Base-by-base conservation (phyloP, 345 rosid genomes). In the Lenwebbia sp. region DNA sequence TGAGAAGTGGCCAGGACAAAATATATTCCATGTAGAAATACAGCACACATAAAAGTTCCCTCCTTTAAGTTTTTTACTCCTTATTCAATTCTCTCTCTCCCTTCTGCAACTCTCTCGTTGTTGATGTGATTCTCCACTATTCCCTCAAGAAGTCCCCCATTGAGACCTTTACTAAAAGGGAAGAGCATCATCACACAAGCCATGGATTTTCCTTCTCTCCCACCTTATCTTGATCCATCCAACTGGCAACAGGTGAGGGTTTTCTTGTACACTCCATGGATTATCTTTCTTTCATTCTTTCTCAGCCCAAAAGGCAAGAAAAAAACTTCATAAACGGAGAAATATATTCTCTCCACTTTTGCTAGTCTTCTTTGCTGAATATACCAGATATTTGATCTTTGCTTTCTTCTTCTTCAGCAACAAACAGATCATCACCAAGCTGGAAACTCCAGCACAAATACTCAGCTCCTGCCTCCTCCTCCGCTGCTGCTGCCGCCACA, bases 201-300 rank as follows among this genome's bases (percentile, higher is more conserved):
- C 87, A 97, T 97, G 99, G 98, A 92, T 92, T 97, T 93, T 86
- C 87, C 99, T 74, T 94, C 99, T 87, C 90, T 96, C 85, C 97
- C 98, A 90, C 92, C 98, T 92, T 96, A 97, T 92, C 98, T 95
- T 92, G 99, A 96, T 95, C 98, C 96, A 84, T 88, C 95, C 93
- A 96, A 96, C 95, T 97, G 99, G 99, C 99, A 94, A 84, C 98
- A 94, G 89, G 98, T 95, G 92, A 87, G 95, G 85, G 3, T 86
- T 90, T 88, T 86, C 54, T 70, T 37, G 19, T 37, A 19, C 47
- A 44, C 47, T 70, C 82, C 56, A 50, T 55, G 62, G 23, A 76
- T 26, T 17, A 15, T 49, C 86, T 84, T 87, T 85, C 26, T 26
- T 33, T 84, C 44, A 13, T 85, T 54, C 49, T 75, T 75, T 70